Evolutionary conservation across 208 protist species (phyloP), one percentile per base, ranked within the genome.

Genomic region (Leptomonas pyrrhocoris): DNA sequence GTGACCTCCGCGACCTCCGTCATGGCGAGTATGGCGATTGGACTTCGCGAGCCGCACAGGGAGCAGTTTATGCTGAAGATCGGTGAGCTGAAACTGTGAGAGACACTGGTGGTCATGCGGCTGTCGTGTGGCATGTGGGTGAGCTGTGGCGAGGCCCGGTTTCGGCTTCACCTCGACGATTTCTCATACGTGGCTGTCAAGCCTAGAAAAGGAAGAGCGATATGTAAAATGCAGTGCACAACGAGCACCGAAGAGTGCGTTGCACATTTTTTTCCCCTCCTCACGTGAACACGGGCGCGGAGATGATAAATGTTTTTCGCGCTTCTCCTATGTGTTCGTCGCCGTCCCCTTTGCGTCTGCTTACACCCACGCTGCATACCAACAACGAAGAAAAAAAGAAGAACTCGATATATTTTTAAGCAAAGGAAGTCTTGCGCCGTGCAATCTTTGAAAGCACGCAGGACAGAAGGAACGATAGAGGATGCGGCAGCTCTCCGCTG

Each of bases 41-140:
- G 75, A 38, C 74, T 96, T 12, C 61, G 65, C 13, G 71, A 86
- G 56, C 84, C 85, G n/a, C 75, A 92, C 43, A 78, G 84, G 4
- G 88, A 90, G 31, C 74, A 93, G 58, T 83, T 95, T 36, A 79
- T 95, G 77, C 49, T 80, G 38, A 89, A 89, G 76, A 78, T 93
- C 56, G 78, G 57, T n/a, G 81, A 88, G 19, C 60, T 95, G 62
- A 79, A 82, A 48, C 43, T 89, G 18, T 95, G 61, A 84, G 15
- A 13, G 13, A 46, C 13, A 28, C 34, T 9, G 3, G 34, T 38
- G 9, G 3, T 38, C 34, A 38, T 8, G 13, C 31, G 19, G n/a
- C 12, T 3, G 7, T 38, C 9, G 7, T 38, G 34, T 38, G 9
- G 3, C 34, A 9, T 38, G 34, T 38, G 21, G 23, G 7, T 51